Evolutionary conservation across 441 rosid genomes (phyloP).

Genomic region (Syzygium malaccense): DNA sequence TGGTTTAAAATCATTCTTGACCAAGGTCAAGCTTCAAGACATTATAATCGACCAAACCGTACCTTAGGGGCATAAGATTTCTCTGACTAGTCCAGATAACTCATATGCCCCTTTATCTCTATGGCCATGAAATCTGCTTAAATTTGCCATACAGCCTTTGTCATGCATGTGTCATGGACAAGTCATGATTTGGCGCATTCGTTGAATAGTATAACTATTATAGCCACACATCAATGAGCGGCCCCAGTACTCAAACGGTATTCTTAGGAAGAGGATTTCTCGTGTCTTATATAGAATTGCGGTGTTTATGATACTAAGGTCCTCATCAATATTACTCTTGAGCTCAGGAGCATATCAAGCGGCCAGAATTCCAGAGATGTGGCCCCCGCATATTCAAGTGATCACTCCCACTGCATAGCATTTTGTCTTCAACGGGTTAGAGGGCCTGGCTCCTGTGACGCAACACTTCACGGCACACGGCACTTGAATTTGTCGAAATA

Average conservation of each 20-base stretch:
- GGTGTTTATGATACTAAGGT: background rate
- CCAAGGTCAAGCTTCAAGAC: background rate
- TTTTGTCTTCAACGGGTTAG: background rate
- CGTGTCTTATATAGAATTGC: background rate
- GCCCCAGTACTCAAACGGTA: background rate
- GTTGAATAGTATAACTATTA: background rate
- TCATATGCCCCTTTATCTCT: too few relatives aligned
- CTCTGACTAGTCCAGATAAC: too few relatives aligned
- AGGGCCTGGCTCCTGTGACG: background rate
- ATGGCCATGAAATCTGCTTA: too few relatives aligned
- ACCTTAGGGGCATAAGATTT: too few relatives aligned
- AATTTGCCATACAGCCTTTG: too few relatives aligned
- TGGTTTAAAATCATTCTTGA: background rate
- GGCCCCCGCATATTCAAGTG: too few relatives aligned
- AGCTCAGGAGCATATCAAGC: background rate
- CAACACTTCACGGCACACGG: background rate
- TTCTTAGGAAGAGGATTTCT: background rate
- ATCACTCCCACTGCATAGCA: too few relatives aligned
- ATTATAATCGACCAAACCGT: background rate
- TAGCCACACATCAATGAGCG: background rate
- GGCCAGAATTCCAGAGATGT: background rate
- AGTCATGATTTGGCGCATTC: background rate
- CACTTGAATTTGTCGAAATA: too few relatives aligned
- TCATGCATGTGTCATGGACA: too few relatives aligned
- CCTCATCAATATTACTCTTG: background rate